Evolutionary conservation across 257 asterid genomes (phyloP).

Genomic region (Nyctanthes arbortristis): DNA sequence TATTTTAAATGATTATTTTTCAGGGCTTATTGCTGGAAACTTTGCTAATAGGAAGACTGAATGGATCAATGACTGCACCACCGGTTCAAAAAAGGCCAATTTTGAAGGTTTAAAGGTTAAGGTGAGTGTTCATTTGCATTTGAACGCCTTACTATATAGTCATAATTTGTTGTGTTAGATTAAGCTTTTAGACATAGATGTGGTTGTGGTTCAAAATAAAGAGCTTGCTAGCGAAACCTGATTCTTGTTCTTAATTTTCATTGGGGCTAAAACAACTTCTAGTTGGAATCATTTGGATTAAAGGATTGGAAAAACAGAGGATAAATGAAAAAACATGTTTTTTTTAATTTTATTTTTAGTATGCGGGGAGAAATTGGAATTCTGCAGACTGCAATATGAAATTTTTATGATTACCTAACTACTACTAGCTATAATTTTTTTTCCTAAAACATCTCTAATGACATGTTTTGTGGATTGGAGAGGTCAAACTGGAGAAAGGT

Average conservation of each 20-base stretch:
- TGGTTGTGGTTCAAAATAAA: neutral
- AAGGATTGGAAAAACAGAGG: neutral
- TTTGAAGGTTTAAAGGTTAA: slow-evolving; percentile 41
- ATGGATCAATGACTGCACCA: slow-evolving; percentile 34
- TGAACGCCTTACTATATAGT: neutral
- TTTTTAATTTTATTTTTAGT: too few species aligned
- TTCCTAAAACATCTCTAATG: neutral
- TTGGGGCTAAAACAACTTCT: neutral
- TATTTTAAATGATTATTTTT: neutral
- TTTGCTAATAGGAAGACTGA: slow-evolving; percentile 25
- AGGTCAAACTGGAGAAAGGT: neutral
- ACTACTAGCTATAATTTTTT: neutral
- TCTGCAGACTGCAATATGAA: neutral
- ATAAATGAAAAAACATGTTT: neutral
- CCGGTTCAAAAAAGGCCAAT: slow-evolving; percentile 29
- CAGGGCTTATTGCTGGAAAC: slow-evolving; percentile 39
- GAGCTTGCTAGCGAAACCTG: neutral
- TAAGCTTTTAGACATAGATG: neutral
- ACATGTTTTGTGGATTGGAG: neutral
- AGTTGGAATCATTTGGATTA: neutral
- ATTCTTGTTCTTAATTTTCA: neutral
- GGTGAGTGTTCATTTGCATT: slow-evolving; percentile 27
- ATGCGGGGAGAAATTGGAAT: neutral
- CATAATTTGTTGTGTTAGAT: neutral
- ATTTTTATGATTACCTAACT: neutral